A percentile compares a stretch with the other conserved stretches of the same genome.
Conservation (phyloP, 1,284 basidiomycete species). For the Rhodotorula sp. region DNA sequence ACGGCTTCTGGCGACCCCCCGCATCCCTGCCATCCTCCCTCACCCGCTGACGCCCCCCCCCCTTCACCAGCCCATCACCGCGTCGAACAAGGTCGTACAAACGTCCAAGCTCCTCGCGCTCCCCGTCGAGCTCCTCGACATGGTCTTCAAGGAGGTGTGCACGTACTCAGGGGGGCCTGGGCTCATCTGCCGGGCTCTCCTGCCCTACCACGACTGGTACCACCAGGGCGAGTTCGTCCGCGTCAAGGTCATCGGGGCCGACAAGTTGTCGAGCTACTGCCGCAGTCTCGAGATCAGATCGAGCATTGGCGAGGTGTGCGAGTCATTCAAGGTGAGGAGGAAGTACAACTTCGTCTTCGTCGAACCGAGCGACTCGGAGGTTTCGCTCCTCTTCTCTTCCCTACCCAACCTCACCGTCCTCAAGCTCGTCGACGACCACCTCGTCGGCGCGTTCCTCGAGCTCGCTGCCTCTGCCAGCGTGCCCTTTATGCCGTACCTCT, state of each 20-base stretch:
- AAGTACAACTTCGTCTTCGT: too few relatives aligned
- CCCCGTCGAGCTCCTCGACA: constrained; percentile 1
- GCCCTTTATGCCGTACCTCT: neutral
- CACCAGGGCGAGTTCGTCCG: neutral
- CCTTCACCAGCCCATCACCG: neutral
- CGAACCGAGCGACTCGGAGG: neutral
- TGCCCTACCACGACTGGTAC: neutral
- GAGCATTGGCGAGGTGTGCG: neutral
- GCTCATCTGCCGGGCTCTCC: constrained; percentile 1
- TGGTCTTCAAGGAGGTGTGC: neutral
- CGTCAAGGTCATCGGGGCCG: neutral
- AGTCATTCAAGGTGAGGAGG: neutral
- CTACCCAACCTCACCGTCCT: neutral
- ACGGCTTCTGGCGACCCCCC: neutral
- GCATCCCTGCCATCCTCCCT: neutral
- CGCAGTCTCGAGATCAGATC: neutral
- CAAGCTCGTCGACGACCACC: neutral
- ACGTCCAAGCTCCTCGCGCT: neutral
- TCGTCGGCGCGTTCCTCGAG: neutral
- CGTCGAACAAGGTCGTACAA: neutral
- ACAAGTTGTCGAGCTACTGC: neutral
- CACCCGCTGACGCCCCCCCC: neutral
- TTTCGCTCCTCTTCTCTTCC: neutral
- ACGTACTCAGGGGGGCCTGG: neutral
- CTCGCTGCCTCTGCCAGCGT: neutral